Evolutionary conservation across 2,329 filamentous ascomycete genomes (phyloP), one percentile per base, ranked within the genome.

Genomic region (Penicillium sp.): DNA sequence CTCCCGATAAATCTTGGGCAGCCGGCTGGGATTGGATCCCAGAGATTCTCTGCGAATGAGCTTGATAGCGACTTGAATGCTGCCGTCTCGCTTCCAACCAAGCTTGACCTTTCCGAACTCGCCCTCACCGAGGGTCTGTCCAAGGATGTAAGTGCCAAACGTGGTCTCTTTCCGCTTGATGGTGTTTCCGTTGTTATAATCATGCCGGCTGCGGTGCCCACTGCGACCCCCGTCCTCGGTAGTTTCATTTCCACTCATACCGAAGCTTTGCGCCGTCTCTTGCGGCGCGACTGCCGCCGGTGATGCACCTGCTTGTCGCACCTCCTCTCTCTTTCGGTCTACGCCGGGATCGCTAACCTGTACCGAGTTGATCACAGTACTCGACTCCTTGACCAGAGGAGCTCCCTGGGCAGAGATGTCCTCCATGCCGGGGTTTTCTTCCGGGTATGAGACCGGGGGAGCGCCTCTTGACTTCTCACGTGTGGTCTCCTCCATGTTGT

Each of bases 71-170:
- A 98, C 93, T 78, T 91, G 85, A 40, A 95, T 86, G 55, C 85
- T 90, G 50, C 89, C 90, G 69, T 95, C 90, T 66, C 89, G 87
- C 70, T 96, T 97, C 93, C 93, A 98, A 22, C 93, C 93, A 63
- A 97, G 82, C 70, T 96, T 97, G 61, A 98, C 93, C 68, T 98
- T 98, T 56, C 93, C 93, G 67, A 98, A 98, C 70, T 98, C 93
- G 52, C 93, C 93, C 74, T 98, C 93, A 40, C 93, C 93, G 40
- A 98, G 85, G 2, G 91, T 97, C 68, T 95, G 91, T 28, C 93
- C 93, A 3, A 98, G 78, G 50, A 95, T 89, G 69, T 97, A 98
- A 54, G 96, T 89, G 50, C 91, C 91, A 66, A 98, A 97, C 56
- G 88, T 90, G 34, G 86, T 89, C 55, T 86, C 82, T 73, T 94